These are phyloP conservation scores for Diplosphaera chodatii DNA, from an alignment of 139 green algal genomes.

Conservation along the genomic window DNA sequence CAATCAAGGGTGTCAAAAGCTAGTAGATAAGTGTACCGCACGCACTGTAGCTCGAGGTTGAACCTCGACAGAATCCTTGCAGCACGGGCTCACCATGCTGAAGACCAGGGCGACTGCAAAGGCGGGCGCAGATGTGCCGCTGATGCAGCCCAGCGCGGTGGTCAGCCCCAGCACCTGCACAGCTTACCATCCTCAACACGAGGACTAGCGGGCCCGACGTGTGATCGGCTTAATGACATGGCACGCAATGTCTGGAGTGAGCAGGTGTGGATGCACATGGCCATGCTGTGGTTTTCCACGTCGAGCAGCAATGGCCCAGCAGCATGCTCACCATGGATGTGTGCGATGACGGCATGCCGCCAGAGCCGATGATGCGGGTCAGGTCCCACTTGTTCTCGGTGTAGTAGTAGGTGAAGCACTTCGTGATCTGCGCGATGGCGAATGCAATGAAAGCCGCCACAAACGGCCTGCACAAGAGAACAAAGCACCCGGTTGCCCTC, in stretches of 20 bases:
- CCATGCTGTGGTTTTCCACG: too few relatives aligned
- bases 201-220: too few relatives aligned
- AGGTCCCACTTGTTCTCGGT: slow-evolving; percentile 42
- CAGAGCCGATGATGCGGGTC: slow-evolving; percentile 32
- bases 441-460: slow-evolving; percentile 66
- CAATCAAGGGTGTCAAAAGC: not conserved
- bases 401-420: slow-evolving; percentile 64
- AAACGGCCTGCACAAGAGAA: slow-evolving; percentile 22
- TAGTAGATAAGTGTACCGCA: too few relatives aligned
- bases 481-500: too few relatives aligned
- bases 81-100: slow-evolving; percentile 44
- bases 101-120: slow-evolving; percentile 72
- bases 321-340: slow-evolving; percentile 60
- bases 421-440: slow-evolving; percentile 57
- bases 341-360: slow-evolving; percentile 74
- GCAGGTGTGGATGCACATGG: too few relatives aligned
- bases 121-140: slow-evolving; percentile 41
- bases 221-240: too few relatives aligned
- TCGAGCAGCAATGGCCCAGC: too few relatives aligned
- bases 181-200: too few relatives aligned
- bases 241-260: too few relatives aligned
- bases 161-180: slow-evolving; percentile 55
- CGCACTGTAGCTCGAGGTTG: too few relatives aligned
- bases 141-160: slow-evolving; percentile 50
- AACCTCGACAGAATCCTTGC: too few relatives aligned